A percentile compares a stretch with the other conserved stretches of the same genome.
Evolutionary conservation across 169 alveolate genomes (phyloP).

Genomic region (Blepharisma undulans): DNA sequence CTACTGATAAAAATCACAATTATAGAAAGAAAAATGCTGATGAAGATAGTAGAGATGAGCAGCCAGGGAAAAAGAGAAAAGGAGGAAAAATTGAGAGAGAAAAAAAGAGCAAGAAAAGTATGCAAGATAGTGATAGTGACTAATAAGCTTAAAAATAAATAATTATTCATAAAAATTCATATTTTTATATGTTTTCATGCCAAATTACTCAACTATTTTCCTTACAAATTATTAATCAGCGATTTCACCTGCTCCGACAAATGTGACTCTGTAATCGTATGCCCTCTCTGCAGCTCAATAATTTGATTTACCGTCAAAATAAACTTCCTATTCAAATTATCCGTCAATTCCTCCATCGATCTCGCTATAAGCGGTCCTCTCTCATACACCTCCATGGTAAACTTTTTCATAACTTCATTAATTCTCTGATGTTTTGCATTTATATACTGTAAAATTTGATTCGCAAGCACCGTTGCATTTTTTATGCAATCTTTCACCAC

Average conservation of each 20-base stretch:
- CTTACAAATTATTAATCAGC: conserved; percentile 16
- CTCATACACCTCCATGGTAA: conserved; percentile 8
- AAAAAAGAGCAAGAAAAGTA: too few species aligned
- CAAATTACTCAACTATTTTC: not conserved
- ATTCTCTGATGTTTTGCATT: not conserved
- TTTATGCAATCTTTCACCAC: not conserved
- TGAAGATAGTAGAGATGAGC: too few species aligned
- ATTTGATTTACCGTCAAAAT: conserved; percentile 12
- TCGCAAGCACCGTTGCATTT: not conserved
- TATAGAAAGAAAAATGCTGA: too few species aligned
- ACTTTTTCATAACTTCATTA: not conserved
- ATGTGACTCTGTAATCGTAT: not conserved
- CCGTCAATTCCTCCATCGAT: conserved; percentile 2
- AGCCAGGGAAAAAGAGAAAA: too few species aligned
- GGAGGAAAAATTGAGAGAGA: too few species aligned
- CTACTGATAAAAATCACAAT: too few species aligned
- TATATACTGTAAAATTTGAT: not conserved
- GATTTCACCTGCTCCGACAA: not conserved
- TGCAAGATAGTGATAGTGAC: too few species aligned
- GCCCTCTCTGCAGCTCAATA: conserved; percentile 10
- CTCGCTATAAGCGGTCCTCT: not conserved
- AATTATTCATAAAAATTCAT: too few species aligned
- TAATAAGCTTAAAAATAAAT: too few species aligned
- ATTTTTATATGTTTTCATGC: not conserved
- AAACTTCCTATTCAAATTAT: conserved; percentile 12